Conservation (phyloP, 2,329 filamentous ascomycete species). For the Plectosphaerella plurivora region DNA sequence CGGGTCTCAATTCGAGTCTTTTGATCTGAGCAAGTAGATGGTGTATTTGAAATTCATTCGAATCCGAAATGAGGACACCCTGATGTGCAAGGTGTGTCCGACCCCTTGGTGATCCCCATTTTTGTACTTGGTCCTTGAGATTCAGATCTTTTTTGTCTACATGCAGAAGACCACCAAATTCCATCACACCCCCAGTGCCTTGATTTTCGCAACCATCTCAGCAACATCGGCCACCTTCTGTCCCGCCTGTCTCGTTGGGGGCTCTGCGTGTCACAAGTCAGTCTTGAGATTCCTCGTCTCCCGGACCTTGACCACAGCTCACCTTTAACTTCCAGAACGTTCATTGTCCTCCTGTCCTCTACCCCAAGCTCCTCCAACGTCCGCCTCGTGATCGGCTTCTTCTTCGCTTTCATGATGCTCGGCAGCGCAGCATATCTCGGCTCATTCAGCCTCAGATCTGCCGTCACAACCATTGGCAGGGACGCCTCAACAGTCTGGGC, state of each 20-base stretch:
- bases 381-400: slow-evolving; percentile 97
- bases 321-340: slow-evolving; percentile 86
- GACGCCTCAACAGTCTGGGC: slow-evolving; percentile 83
- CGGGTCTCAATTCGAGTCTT: too few species aligned
- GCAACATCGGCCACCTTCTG: slow-evolving; percentile 97
- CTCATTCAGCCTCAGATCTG: slow-evolving; percentile 90
- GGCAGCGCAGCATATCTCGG: slow-evolving; percentile 91
- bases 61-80: background rate
- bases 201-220: slow-evolving; percentile 84
- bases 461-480: slow-evolving; percentile 91
- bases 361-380: slow-evolving; percentile 77
- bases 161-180: background rate
- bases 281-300: background rate
- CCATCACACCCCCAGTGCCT: slow-evolving; percentile 87
- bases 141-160: background rate
- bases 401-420: slow-evolving; percentile 99
- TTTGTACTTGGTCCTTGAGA: too few species aligned
- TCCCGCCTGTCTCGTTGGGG: slow-evolving; percentile 80
- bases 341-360: slow-evolving; percentile 70
- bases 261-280: slow-evolving; percentile 53
- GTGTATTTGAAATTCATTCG: background rate
- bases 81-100: background rate
- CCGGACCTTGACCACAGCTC: slow-evolving; percentile 10
- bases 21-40: too few species aligned
- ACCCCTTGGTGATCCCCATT: too few species aligned